These are phyloP conservation scores for Ambrosia trifida DNA, from an alignment of 129 eudicot species.

Conservation along the genomic window DNA sequence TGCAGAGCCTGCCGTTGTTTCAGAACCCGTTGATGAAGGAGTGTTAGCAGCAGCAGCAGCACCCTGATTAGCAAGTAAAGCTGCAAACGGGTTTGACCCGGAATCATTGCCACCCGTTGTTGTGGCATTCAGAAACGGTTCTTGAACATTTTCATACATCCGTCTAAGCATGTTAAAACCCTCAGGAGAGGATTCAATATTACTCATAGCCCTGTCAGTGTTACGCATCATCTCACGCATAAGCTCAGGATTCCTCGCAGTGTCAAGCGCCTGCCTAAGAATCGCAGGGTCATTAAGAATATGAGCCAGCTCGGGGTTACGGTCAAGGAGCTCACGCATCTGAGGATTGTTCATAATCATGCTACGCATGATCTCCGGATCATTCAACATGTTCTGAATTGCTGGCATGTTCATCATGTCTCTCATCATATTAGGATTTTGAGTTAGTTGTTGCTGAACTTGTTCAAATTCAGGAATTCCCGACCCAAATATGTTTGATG, in stretches of 20 bases:
- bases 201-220: constrained; percentile 97
- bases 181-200: constrained; percentile 95
- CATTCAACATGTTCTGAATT: constrained; percentile 68
- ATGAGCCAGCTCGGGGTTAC: constrained; percentile 88
- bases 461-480: constrained; percentile 91
- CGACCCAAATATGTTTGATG: constrained; percentile 47
- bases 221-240: constrained; percentile 99
- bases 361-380: constrained; percentile 82
- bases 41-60: constrained; percentile 36
- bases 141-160: constrained; percentile 98
- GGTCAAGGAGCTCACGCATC: constrained; percentile 83
- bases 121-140: constrained; percentile 94
- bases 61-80: constrained; percentile 69
- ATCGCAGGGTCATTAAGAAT: constrained; percentile 67
- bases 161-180: constrained; percentile 98
- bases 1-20: constrained; percentile 46
- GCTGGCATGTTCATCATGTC: constrained; percentile 95
- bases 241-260: constrained; percentile 96
- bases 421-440: constrained; percentile 95
- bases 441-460: constrained; percentile 90
- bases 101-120: constrained; percentile 67
- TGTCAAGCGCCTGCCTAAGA: constrained; percentile 84
- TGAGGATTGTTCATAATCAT: constrained; percentile 93
- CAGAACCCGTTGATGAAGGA: constrained; percentile 56
- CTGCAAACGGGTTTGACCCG: constrained; percentile 85